A percentile compares a stretch with the other conserved stretches of the same genome.
These are phyloP conservation scores for Gastrolobium bilobum DNA, from an alignment of 306 rosid species.

Conservation along the genomic window DNA sequence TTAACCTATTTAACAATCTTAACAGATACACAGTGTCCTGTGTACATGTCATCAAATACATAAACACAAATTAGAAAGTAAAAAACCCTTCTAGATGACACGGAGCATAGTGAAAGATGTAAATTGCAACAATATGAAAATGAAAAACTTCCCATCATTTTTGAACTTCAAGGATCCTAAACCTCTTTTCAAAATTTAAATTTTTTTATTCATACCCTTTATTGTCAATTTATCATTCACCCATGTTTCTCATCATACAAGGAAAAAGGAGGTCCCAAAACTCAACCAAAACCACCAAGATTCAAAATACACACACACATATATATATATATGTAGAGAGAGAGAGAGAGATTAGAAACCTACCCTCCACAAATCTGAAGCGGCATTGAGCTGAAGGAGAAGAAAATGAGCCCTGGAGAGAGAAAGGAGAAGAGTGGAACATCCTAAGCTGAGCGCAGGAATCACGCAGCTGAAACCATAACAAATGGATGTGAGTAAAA, in stretches of 20 bases:
- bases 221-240: not conserved
- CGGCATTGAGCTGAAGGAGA: constrained; percentile 46
- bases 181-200: constrained; percentile 2
- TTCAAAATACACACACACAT: not conserved
- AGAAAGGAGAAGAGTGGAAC: not conserved
- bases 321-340: not conserved
- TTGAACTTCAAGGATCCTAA: not conserved
- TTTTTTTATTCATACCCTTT: not conserved
- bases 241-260: constrained; percentile 42
- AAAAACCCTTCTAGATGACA: constrained; percentile 15
- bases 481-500: not conserved
- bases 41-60: constrained; percentile 35
- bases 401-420: constrained; percentile 13
- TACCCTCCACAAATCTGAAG: constrained; percentile 48
- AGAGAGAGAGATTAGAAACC: constrained; percentile 15
- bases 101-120: not conserved
- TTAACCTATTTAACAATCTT: constrained; percentile 29
- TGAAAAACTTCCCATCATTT: not conserved
- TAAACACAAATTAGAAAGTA: constrained; percentile 39
- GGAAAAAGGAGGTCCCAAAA: not conserved
- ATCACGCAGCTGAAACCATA: not conserved
- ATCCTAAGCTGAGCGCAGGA: not conserved
- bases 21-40: constrained; percentile 47
- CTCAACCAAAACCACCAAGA: constrained; percentile 12
- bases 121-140: not conserved